Evolutionary conservation across 768 basidiomycete genomes (phyloP).

Genomic region (Tephrocybe sp.): DNA sequence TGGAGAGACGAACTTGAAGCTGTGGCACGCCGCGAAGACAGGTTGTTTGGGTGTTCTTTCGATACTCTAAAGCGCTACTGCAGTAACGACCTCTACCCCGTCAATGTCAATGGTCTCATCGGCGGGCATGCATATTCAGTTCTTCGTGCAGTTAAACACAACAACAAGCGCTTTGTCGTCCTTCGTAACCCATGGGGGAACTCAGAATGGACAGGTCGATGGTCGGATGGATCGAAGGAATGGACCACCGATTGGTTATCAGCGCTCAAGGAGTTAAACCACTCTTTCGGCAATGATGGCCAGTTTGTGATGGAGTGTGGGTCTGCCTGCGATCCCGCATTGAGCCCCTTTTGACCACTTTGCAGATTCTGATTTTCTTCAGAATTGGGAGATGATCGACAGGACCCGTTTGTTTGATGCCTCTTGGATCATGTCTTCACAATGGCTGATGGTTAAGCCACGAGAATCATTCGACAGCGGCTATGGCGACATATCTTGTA

Average conservation of each 20-base stretch:
- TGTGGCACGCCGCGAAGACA: constrained; percentile 44
- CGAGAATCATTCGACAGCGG: constrained; percentile 30
- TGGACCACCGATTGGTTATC: constrained; percentile 53
- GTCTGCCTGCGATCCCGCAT: constrained; percentile 8
- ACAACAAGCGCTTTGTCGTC: constrained; percentile 49
- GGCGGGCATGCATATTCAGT: constrained; percentile 50
- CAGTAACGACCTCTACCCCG: background rate
- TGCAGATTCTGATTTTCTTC: constrained; percentile 35
- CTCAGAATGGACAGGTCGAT: constrained; percentile 49
- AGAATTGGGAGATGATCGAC: constrained; percentile 37
- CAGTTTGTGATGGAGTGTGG: constrained; percentile 57
- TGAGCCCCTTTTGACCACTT: background rate
- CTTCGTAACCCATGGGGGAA: constrained; percentile 55
- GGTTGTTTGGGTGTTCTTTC: constrained; percentile 50
- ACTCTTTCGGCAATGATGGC: constrained; percentile 51
- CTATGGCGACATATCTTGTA: constrained; percentile 51
- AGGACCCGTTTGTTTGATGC: constrained; percentile 37
- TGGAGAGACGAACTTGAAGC: constrained; percentile 47
- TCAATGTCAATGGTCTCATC: constrained; percentile 36
- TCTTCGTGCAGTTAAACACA: constrained; percentile 44
- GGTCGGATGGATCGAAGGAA: constrained; percentile 58
- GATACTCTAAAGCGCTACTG: constrained; percentile 8
- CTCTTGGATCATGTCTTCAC: constrained; percentile 37
- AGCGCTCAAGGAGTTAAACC: constrained; percentile 38
- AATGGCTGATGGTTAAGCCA: constrained; percentile 29